phyloP scores from a whole-genome alignment of 1,284 basidiomycete genomes.

The Vanrija pseudolonga region DNA sequence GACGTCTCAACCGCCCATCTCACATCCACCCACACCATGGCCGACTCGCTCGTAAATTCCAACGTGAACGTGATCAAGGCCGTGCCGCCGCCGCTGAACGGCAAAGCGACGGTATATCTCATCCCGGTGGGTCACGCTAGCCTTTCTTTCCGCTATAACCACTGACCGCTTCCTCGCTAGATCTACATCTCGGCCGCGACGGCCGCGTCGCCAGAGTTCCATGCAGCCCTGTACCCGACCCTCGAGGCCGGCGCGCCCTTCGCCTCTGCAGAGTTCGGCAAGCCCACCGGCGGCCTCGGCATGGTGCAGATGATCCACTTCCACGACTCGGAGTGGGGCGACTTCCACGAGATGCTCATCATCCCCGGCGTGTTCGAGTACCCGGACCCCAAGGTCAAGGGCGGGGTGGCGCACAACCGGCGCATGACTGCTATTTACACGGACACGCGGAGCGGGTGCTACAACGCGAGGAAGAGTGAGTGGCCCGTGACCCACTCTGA shows the following conservation, averaged over 20 bases:
- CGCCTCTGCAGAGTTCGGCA: neutral
- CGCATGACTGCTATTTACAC: conserved; percentile 6
- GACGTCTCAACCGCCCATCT: too few species aligned
- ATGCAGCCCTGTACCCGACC: neutral
- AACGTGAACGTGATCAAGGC: too few species aligned
- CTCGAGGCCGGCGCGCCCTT: conserved; percentile 3
- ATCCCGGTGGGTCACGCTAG: too few species aligned
- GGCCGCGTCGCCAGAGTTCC: neutral
- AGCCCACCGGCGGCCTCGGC: conserved; percentile 3
- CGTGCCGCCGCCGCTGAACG: too few species aligned
- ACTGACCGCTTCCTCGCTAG: too few species aligned
- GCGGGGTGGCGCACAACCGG: neutral
- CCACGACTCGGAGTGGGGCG: conserved; percentile 1
- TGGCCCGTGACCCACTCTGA: neutral
- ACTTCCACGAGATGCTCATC: conserved; percentile 7
- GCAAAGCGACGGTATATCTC: too few species aligned
- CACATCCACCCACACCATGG: too few species aligned
- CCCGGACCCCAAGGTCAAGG: neutral
- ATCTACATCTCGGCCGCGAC: neutral
- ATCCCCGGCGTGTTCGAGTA: conserved; percentile 5
- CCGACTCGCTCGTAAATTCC: too few species aligned
- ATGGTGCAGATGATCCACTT: conserved; percentile 5
- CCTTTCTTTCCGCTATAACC: too few species aligned
- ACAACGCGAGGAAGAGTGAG: conserved; percentile 7
- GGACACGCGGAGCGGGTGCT: conserved; percentile 4